Evolutionary conservation across 106 monocot species (phyloP).

Genomic region (Dendrobium catenatum): DNA sequence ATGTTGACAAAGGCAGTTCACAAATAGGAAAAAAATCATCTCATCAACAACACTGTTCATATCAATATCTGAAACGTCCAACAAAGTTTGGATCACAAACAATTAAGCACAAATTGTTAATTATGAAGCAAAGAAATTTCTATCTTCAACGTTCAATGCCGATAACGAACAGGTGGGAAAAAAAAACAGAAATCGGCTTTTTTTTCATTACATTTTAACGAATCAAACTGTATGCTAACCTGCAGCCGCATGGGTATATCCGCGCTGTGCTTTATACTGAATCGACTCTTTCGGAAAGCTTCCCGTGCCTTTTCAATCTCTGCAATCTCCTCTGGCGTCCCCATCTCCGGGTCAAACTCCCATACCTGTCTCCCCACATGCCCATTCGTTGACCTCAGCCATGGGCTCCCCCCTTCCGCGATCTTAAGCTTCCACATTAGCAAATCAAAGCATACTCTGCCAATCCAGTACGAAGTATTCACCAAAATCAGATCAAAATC

Average conservation of each 20-base stretch:
- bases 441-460: slow-evolving; percentile 2
- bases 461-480: neutral
- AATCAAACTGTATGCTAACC: slow-evolving; percentile 20
- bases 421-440: slow-evolving; percentile 82
- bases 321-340: slow-evolving; percentile 50
- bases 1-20: neutral
- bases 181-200: neutral
- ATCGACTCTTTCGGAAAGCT: slow-evolving; percentile 27
- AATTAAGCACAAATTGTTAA: neutral
- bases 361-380: slow-evolving; percentile 72
- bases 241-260: slow-evolving; percentile 81
- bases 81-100: neutral
- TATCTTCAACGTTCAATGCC: neutral
- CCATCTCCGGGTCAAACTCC: slow-evolving; percentile 67
- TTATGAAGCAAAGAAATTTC: neutral
- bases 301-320: slow-evolving; percentile 50
- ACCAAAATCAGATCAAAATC: too few species aligned
- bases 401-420: slow-evolving; percentile 58
- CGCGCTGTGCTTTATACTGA: slow-evolving; percentile 62
- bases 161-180: neutral
- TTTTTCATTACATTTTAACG: neutral
- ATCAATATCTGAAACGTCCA: neutral
- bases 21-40: neutral
- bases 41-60: neutral
- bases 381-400: slow-evolving; percentile 57